Evolutionary conservation across 2,329 filamentous ascomycete species (phyloP).

Genomic region (Dissoconium aciculare): DNA sequence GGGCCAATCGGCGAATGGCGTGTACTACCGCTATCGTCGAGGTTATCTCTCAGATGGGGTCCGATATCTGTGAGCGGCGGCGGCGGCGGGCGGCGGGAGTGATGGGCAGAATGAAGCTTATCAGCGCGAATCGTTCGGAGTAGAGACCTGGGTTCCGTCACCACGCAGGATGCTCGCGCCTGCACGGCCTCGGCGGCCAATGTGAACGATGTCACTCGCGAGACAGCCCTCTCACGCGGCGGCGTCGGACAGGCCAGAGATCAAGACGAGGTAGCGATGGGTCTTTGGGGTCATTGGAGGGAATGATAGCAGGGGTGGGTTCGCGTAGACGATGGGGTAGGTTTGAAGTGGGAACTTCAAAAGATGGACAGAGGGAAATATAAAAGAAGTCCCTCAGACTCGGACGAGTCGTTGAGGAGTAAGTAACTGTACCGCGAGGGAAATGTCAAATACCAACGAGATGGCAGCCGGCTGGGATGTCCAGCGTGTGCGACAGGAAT

Average conservation of each 20-base stretch:
- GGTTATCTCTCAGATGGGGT: no score
- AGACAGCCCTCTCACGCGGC: conserved; percentile 12
- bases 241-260: conserved; percentile 18
- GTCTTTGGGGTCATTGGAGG: conserved; percentile 23
- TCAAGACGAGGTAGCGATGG: conserved; percentile 22
- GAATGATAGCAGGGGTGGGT: conserved; percentile 3
- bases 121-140: no score
- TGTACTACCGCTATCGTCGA: no score
- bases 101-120: conserved; percentile 6
- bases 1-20: no score
- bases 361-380: conserved; percentile 2
- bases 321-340: not conserved
- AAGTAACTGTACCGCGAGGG: no score
- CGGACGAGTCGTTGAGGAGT: no score
- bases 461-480: no score
- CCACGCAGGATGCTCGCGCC: conserved; percentile 9
- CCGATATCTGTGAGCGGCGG: not conserved
- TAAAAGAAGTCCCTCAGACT: conserved; percentile 1
- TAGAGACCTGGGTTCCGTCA: conserved; percentile 6
- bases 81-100: not conserved
- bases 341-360: conserved; percentile 2
- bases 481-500: no score
- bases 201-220: conserved; percentile 6
- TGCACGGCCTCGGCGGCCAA: conserved; percentile 1
- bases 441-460: not conserved